Conservation (phyloP, 202 grass and related monocot genomes). For the Panicum hallii region DNA sequence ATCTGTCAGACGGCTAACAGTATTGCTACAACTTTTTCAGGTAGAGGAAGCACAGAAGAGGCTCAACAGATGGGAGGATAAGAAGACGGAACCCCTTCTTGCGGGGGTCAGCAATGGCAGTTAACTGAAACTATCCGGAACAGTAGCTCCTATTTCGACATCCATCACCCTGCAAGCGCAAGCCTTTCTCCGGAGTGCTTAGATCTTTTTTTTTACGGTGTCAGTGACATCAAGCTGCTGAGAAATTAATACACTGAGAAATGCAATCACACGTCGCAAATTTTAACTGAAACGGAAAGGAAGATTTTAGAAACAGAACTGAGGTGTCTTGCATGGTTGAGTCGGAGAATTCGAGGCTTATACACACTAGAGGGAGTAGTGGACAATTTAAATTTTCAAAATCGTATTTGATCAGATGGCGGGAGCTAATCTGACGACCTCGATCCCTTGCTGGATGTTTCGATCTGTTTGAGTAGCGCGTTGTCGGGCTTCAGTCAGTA, state of each 20-base stretch:
- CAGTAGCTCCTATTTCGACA: neutral
- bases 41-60: conserved; percentile 71
- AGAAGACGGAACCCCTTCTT: conserved; percentile 71
- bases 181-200: neutral
- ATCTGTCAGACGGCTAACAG: neutral
- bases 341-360: no score
- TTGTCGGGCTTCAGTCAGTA: no score
- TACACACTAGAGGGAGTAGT: neutral
- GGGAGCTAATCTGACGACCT: no score
- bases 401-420: neutral
- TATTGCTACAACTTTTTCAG: conserved; percentile 35
- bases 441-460: no score
- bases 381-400: neutral
- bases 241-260: neutral
- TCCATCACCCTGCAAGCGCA: neutral
- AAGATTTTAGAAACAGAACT: neutral
- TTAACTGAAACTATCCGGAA: neutral
- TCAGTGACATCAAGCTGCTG: neutral
- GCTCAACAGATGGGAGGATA: conserved; percentile 76
- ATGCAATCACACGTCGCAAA: neutral
- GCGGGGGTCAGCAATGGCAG: conserved; percentile 4
- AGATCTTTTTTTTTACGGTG: neutral
- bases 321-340: neutral
- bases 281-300: neutral
- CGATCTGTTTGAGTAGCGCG: no score